Evolutionary conservation across 805 yeast species (phyloP), one percentile per base, ranked within the genome.

Genomic region (Candida sithepensis): DNA sequence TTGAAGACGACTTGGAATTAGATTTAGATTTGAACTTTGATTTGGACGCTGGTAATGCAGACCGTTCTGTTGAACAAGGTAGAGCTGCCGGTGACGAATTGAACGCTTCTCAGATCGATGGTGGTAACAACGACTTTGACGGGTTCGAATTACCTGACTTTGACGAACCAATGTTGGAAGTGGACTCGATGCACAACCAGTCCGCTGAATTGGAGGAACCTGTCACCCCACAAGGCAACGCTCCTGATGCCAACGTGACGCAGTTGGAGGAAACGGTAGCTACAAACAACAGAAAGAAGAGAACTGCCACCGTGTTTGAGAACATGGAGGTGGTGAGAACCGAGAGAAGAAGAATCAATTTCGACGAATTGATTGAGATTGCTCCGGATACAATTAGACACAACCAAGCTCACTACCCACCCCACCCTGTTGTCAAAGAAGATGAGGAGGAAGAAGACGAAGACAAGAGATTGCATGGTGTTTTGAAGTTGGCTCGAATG

Each of bases 21-120:
- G 60, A 66, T 32, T 49, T 68, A 18, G 60, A 66, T 32, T 54
- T 70, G 18, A 63, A 66, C 33, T 63, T 72, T 30, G 70, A 67
- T 47, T 48, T 67, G 9, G 68, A 60, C 3, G 58, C 52, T 13
- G 58, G 51, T n/a, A 55, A 45, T 2, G 26, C 42, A 13, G 75
- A 77, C 53, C 53, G 56, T 39, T 78, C 84, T 5, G 70, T 80
- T 34, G 87, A 81, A 63, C 60, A 74, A 13, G 84, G 84, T 2
- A 72, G 85, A 65, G 74, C 65, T 18, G 64, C 48, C n/a, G 64
- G 53, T 38, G 62, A 55, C 39, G 59, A 49, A 6, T 55, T 54
- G 12, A 54, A 59, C 42, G 50, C 49, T 3, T 60, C 64, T 22
- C 44, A 34, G 8, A 16, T 43, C 36, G 71, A 14, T 14, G 33